Evolutionary conservation across 2,329 filamentous ascomycete species (phyloP).

Genomic region (Calonectria multiphialidica): DNA sequence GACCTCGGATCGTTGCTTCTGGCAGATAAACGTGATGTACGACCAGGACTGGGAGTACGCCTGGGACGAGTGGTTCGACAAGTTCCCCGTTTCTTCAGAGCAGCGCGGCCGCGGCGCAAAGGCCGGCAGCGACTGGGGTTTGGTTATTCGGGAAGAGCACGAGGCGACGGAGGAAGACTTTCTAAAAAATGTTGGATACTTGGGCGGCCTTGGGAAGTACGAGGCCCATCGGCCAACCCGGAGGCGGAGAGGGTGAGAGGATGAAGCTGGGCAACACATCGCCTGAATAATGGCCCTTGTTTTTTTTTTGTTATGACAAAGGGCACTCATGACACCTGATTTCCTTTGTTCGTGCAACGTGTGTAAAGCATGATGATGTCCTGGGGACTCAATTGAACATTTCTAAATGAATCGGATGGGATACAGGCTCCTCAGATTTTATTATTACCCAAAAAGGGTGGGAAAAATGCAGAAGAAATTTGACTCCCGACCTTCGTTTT

Average conservation of each 20-base stretch:
- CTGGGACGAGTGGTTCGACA: slow-evolving; percentile 47
- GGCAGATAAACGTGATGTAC: not conserved
- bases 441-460: not conserved
- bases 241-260: not conserved
- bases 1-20: slow-evolving; percentile 32
- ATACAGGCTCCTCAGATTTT: not conserved
- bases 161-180: slow-evolving; percentile 36
- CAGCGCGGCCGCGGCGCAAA: not conserved
- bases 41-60: slow-evolving; percentile 33
- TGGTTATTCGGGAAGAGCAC: slow-evolving; percentile 32
- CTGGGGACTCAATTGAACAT: not conserved
- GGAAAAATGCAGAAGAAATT: not conserved
- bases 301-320: not conserved
- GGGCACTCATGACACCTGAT: not conserved
- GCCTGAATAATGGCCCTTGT: not conserved
- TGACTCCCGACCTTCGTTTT: not conserved
- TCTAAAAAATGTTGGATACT: slow-evolving; percentile 40
- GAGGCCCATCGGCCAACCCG: slow-evolving; percentile 2
- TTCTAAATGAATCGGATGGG: not conserved
- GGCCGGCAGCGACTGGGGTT: slow-evolving; percentile 14
- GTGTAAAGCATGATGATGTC: not conserved
- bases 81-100: slow-evolving; percentile 31
- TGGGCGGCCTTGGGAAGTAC: slow-evolving; percentile 40
- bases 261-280: not conserved
- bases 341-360: not conserved